Evolutionary conservation across 1,284 basidiomycete genomes (phyloP).

Genomic region (Meira nashicola): DNA sequence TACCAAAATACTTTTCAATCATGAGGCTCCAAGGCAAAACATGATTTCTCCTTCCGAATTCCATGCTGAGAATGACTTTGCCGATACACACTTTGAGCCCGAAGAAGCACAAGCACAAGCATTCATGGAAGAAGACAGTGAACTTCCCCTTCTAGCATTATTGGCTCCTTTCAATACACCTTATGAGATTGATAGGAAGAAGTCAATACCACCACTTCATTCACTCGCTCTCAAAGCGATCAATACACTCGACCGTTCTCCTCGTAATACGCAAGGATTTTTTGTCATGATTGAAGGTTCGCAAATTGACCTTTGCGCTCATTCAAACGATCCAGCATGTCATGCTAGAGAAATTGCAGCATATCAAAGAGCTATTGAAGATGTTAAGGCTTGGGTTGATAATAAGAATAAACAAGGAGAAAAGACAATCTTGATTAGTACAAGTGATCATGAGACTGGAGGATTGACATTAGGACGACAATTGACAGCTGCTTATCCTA

Average conservation of each 20-base stretch:
- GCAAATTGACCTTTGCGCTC: constrained; percentile 48
- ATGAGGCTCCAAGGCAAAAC: constrained; percentile 29
- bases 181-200: constrained; percentile 50
- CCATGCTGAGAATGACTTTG: constrained; percentile 38
- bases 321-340: constrained; percentile 44
- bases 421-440: constrained; percentile 51
- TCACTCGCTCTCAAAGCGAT: constrained; percentile 51
- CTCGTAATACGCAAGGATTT: constrained; percentile 38
- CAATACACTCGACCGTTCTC: constrained; percentile 30
- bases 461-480: constrained; percentile 53
- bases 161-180: constrained; percentile 41
- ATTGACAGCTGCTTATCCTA: constrained; percentile 45
- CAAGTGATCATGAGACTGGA: constrained; percentile 55
- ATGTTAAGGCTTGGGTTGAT: constrained; percentile 36
- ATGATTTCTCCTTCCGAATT: constrained; percentile 35
- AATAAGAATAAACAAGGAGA: constrained; percentile 22
- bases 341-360: constrained; percentile 45
- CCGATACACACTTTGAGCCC: constrained; percentile 15
- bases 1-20: constrained; percentile 20
- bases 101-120: constrained; percentile 11
- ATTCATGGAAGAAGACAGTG: constrained; percentile 5
- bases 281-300: constrained; percentile 51
- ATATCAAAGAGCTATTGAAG: constrained; percentile 37
- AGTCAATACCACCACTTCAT: constrained; percentile 41
- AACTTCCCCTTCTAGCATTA: constrained; percentile 34